phyloP scores from a whole-genome alignment of 2,329 filamentous ascomycete genomes.

The Orbilia brochopaga region DNA sequence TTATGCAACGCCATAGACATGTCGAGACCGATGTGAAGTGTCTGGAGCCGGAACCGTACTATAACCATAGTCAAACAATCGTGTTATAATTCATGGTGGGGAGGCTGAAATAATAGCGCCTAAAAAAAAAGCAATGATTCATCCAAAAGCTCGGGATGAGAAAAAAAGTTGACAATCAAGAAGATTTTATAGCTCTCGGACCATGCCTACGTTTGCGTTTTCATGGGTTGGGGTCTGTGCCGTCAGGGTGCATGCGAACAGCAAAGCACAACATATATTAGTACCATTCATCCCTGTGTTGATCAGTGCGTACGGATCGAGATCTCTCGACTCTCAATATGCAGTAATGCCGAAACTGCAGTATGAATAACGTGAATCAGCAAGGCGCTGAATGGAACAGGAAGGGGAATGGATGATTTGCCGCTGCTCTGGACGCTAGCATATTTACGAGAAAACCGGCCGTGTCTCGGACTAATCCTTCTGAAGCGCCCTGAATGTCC shows the following conservation, averaged over 20 bases:
- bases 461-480: no score
- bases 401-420: neutral
- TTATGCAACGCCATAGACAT: constrained; percentile 3
- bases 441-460: no score
- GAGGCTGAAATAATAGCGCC: neutral
- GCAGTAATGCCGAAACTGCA: neutral
- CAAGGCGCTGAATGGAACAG: neutral
- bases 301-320: constrained; percentile 8
- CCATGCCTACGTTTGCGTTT: neutral
- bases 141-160: neutral
- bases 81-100: neutral
- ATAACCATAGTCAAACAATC: neutral
- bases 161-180: constrained; percentile 1
- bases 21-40: neutral
- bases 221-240: constrained; percentile 1
- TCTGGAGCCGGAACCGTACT: neutral
- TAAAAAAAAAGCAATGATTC: neutral
- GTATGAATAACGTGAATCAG: neutral
- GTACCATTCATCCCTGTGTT: constrained; percentile 4
- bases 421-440: neutral
- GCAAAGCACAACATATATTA: constrained; percentile 5
- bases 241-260: neutral
- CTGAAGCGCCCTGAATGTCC: no score
- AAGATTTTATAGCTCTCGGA: neutral
- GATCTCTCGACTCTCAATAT: neutral